A percentile compares a stretch with the other conserved stretches of the same genome.
Conservation (phyloP, 139 green algal genomes). For the Diplosphaera chodatii region DNA sequence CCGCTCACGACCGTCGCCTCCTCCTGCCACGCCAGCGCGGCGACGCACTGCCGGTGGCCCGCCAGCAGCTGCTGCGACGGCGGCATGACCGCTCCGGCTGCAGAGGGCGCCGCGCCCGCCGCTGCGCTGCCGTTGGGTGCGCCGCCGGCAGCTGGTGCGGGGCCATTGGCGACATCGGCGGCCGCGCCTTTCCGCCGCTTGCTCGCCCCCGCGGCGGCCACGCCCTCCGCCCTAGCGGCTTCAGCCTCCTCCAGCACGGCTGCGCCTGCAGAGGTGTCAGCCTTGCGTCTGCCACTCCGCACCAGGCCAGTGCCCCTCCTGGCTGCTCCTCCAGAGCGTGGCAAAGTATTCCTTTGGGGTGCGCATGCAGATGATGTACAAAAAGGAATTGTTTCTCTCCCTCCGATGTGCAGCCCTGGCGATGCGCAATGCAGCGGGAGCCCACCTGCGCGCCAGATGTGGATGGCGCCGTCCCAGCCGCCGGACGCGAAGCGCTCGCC, state of each 20-base stretch:
- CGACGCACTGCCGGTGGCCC: conserved; percentile 70
- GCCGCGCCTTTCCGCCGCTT: conserved; percentile 9
- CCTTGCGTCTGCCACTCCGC: too few relatives aligned
- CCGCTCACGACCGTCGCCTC: conserved; percentile 43
- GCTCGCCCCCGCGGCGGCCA: background rate
- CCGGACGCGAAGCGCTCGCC: conserved; percentile 37
- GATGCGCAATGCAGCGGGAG: too few relatives aligned
- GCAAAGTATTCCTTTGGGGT: too few relatives aligned
- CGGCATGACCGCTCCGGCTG: conserved; percentile 17
- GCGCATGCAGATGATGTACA: too few relatives aligned
- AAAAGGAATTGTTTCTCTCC: too few relatives aligned
- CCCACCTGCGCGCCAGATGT: conserved; percentile 63
- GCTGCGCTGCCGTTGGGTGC: background rate
- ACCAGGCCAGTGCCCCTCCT: too few relatives aligned
- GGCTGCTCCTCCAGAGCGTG: too few relatives aligned
- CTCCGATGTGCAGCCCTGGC: too few relatives aligned
- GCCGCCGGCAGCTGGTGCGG: background rate
- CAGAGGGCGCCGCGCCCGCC: background rate
- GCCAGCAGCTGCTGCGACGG: conserved; percentile 22
- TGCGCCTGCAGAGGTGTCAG: conserved; percentile 11
- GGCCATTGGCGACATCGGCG: too few relatives aligned
- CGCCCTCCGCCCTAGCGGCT: background rate
- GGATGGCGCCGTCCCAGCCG: conserved; percentile 65
- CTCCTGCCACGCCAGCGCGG: conserved; percentile 46
- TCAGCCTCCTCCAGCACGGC: conserved; percentile 19